Evolutionary conservation across 2,329 filamentous ascomycete species (phyloP).

Genomic region (Pyricularia sp.): DNA sequence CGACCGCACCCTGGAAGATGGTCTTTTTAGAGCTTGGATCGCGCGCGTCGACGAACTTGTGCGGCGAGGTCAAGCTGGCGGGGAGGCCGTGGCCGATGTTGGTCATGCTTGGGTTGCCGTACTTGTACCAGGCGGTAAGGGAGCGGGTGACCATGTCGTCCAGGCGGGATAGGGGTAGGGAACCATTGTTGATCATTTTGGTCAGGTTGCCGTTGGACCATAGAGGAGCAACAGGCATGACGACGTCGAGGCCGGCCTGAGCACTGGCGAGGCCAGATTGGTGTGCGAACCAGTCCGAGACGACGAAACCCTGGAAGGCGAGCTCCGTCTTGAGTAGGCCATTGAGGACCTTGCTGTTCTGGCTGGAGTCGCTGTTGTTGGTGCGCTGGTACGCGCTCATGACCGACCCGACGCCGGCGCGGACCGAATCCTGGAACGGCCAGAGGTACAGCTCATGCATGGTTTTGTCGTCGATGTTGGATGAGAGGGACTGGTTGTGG

Average conservation of each 20-base stretch:
- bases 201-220: conserved; percentile 44
- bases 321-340: conserved; percentile 55
- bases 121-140: conserved; percentile 49
- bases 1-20: conserved; percentile 43
- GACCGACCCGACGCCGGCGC: conserved; percentile 45
- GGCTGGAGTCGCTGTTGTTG: conserved; percentile 63
- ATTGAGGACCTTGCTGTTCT: conserved; percentile 60
- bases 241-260: conserved; percentile 60
- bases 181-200: conserved; percentile 50
- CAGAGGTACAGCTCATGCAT: conserved; percentile 59
- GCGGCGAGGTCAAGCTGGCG: conserved; percentile 43
- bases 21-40: conserved; percentile 34
- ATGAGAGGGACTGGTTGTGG: conserved; percentile 22
- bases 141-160: conserved; percentile 67
- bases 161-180: conserved; percentile 41
- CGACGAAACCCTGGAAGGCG: conserved; percentile 30
- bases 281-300: conserved; percentile 34
- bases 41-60: conserved; percentile 38
- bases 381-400: conserved; percentile 61
- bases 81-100: conserved; percentile 42
- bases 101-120: conserved; percentile 34
- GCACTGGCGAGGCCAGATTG: conserved; percentile 52
- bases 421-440: conserved; percentile 38
- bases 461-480: conserved; percentile 50
- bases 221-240: conserved; percentile 44